These are phyloP conservation scores for Durusdinium trenchii DNA, from an alignment of 73 alveolate species.

Conservation along the genomic window DNA sequence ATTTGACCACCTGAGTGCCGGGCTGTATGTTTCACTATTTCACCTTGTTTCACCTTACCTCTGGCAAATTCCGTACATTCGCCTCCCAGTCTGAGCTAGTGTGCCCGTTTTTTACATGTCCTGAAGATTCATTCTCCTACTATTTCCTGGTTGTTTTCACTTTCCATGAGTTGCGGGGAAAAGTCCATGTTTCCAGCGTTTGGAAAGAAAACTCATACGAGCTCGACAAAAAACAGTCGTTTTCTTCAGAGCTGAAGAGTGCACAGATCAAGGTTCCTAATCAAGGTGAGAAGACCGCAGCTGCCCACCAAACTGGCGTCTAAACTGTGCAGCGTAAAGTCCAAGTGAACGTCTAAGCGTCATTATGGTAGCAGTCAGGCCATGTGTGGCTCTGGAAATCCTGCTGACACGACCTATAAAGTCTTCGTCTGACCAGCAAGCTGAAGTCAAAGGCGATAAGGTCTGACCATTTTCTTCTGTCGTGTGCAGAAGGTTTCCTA, in stretches of 20 bases:
- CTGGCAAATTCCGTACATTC: too few species aligned
- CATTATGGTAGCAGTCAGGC: background rate
- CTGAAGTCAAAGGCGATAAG: background rate
- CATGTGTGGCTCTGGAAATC: background rate
- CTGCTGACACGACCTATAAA: background rate
- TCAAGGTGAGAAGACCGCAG: background rate
- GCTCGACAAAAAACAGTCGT: background rate
- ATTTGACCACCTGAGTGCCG: too few species aligned
- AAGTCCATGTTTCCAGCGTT: background rate
- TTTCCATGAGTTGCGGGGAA: background rate
- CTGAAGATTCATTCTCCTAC: background rate
- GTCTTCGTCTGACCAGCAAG: background rate
- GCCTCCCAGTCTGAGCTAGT: too few species aligned
- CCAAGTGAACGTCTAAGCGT: background rate
- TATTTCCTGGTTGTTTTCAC: background rate
- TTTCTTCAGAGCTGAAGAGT: background rate
- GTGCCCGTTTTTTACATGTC: background rate
- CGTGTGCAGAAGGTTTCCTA: background rate
- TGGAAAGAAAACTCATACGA: background rate
- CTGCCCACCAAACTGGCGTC: too few species aligned
- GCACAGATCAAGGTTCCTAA: background rate
- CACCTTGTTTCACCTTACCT: too few species aligned
- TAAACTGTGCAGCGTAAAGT: background rate
- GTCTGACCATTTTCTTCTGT: background rate
- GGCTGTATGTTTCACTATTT: too few species aligned